Evolutionary conservation across 495 filamentous ascomycete genomes (phyloP).

Genomic region (Podospora bellae-mahoneyi): DNA sequence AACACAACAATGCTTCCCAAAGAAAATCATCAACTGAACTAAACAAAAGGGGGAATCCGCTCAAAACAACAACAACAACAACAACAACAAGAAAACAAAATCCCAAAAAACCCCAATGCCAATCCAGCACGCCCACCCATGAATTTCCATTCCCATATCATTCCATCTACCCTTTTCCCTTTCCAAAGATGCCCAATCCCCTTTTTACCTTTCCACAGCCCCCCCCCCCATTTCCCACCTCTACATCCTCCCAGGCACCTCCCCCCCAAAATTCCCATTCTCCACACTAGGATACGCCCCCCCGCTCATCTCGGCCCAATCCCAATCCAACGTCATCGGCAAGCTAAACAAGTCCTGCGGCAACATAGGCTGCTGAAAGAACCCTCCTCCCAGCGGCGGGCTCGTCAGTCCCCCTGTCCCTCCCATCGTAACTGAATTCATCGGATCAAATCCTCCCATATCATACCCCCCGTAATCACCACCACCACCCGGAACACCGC

Average conservation of each 20-base stretch:
- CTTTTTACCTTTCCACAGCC: neutral
- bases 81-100: neutral
- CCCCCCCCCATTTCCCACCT: neutral
- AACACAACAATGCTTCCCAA: neutral
- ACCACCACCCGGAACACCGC: conserved; percentile 19
- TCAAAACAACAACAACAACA: neutral
- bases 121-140: neutral
- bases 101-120: neutral
- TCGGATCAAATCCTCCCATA: conserved; percentile 42
- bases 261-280: conserved; percentile 44
- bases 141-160: neutral
- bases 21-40: neutral
- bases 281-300: conserved; percentile 52
- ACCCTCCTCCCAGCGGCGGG: conserved; percentile 32
- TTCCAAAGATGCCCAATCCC: neutral
- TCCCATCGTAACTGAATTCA: conserved; percentile 14
- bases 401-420: conserved; percentile 38
- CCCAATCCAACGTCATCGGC: conserved; percentile 96
- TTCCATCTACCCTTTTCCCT: neutral
- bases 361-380: conserved; percentile 79
- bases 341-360: conserved; percentile 97
- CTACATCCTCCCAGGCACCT: neutral
- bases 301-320: conserved; percentile 87
- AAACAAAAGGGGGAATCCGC: conserved; percentile 4
- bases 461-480: conserved; percentile 48